Percentiles rank a stretch among this genome's conserved stretches.
Evolutionary conservation across 2,329 filamentous ascomycete species (phyloP).

Genomic region (Colletotrichum ledebouriae): DNA sequence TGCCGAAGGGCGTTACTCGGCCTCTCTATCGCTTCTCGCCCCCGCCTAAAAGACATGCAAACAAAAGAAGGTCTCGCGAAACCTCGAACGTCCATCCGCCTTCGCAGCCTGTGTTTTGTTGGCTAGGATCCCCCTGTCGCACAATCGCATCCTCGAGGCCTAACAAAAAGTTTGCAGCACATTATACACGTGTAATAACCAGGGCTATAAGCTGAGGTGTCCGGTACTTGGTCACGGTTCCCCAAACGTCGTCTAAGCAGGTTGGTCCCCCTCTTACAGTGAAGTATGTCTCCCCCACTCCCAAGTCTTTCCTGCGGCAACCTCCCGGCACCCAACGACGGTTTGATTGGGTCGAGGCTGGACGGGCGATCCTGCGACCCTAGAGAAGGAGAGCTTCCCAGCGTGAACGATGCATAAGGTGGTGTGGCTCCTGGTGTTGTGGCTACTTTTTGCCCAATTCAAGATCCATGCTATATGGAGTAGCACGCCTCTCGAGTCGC

Average conservation of each 20-base stretch:
- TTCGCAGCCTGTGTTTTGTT: constrained; percentile 13
- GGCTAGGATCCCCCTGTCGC: constrained; percentile 34
- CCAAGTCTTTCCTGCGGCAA: constrained; percentile 23
- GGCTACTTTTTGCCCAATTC: constrained; percentile 25
- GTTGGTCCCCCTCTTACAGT: constrained; percentile 3
- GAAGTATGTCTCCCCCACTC: constrained; percentile 5
- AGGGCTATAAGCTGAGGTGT: constrained; percentile 30
- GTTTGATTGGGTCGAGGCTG: constrained; percentile 27
- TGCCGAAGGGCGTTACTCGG: constrained; percentile 10
- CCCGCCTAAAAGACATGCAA: constrained; percentile 23
- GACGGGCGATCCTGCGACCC: constrained; percentile 17
- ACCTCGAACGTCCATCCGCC: constrained; percentile 5
- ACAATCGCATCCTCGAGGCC: constrained; percentile 25
- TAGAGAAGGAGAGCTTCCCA: constrained; percentile 16
- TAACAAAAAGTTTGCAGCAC: constrained; percentile 34
- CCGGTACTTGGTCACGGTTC: constrained; percentile 18
- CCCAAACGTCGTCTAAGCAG: constrained; percentile 30
- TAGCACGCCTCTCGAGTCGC: constrained; percentile 37
- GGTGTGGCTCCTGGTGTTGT: constrained; percentile 35
- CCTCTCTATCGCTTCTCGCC: constrained; percentile 1
- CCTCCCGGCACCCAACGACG: constrained; percentile 14
- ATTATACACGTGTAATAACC: constrained; percentile 7
- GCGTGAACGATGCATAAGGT: constrained; percentile 29
- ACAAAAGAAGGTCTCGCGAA: constrained; percentile 36
- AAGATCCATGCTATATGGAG: constrained; percentile 24